Evolutionary conservation across 371 early-diverging fungal genomes (phyloP), one percentile per base, ranked within the genome.

Genomic region (Cokeromyces recurvatus): DNA sequence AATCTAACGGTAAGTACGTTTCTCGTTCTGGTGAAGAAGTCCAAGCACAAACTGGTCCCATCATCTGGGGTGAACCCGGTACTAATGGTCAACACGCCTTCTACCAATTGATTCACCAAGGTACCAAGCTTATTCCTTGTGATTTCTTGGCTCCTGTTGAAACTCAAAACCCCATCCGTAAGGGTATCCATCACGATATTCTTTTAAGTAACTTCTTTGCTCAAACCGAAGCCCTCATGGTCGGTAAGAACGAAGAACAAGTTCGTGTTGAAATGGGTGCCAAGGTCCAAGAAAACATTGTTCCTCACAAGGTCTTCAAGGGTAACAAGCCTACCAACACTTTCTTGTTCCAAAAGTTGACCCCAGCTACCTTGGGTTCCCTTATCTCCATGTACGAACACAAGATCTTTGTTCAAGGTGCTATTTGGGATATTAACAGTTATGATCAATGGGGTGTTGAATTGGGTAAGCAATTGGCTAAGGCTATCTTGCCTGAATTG

Each of bases 61-160:
- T 99, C 70, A 92, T 99, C 57, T 99, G 99, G 94, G 99, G 99
- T 60, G 99, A 98, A 62, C 90, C 96, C 20, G 99, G 99, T 35
- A 99, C 99, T 59, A 96, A 99, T 72, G 95, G 94, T 43, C 99
- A 99, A 73, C 99, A 99, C 59, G 98, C 99, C 16, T 99, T 98
- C 78, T 99, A 98, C 70, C 99, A 99, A 74, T 78, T 98, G 52
- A 93, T 98, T 52, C 99, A 99, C 68, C 99, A 99, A 78, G 99
- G 99, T 41, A 97, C 99, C 34, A 91, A 95, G 69, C 59, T 95
- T 32, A 87, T 97, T 43, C 95, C 98, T 24, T 81, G 84, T 63
- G 99, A 99, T 69, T 96, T 99, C 77, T 65, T 99, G 45, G 92
- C 97, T 37, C 95, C 97, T 29, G 81, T 95, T 8, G 83, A 85